Conservation (phyloP, 2,329 filamentous ascomycete species). For the Pseudopyricularia cyperi region DNA sequence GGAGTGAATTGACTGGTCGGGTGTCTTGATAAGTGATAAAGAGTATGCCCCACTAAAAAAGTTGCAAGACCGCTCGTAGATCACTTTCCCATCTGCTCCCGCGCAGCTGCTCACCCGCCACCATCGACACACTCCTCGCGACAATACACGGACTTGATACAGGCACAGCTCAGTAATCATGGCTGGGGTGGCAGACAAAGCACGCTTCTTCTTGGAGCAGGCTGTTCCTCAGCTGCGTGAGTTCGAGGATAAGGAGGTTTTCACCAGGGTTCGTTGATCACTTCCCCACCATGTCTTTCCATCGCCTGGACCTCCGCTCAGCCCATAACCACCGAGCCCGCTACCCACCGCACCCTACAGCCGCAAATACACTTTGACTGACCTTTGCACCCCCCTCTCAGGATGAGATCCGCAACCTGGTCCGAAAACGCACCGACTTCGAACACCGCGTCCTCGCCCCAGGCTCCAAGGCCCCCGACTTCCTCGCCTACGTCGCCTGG, state of each 20-base stretch:
- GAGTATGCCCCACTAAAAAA: slow-evolving; percentile 7
- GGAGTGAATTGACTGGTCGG: too few species aligned
- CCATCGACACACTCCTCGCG: background rate
- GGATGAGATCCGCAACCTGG: slow-evolving; percentile 83
- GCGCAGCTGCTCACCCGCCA: background rate
- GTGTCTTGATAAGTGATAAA: background rate
- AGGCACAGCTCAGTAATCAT: slow-evolving; percentile 28
- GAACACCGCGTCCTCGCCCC: slow-evolving; percentile 83
- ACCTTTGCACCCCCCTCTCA: slow-evolving; percentile 18
- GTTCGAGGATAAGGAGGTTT: slow-evolving; percentile 84
- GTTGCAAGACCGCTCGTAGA: slow-evolving; percentile 1
- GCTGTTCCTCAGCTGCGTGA: slow-evolving; percentile 85
- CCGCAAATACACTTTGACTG: too few species aligned
- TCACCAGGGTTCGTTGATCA: slow-evolving; percentile 49
- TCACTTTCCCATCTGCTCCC: background rate
- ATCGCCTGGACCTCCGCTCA: slow-evolving; percentile 1
- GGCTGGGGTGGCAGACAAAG: slow-evolving; percentile 82
- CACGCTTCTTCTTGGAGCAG: slow-evolving; percentile 87
- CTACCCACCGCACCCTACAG: too few species aligned
- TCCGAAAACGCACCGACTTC: slow-evolving; percentile 82
- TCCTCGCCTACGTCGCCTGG: slow-evolving; percentile 69
- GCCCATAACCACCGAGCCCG: too few species aligned
- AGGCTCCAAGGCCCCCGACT: slow-evolving; percentile 64
- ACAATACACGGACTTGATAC: background rate
- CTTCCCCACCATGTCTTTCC: slow-evolving; percentile 5